Conservation (phyloP, 1,284 basidiomycete species). For the Sporisorium exsertum region DNA sequence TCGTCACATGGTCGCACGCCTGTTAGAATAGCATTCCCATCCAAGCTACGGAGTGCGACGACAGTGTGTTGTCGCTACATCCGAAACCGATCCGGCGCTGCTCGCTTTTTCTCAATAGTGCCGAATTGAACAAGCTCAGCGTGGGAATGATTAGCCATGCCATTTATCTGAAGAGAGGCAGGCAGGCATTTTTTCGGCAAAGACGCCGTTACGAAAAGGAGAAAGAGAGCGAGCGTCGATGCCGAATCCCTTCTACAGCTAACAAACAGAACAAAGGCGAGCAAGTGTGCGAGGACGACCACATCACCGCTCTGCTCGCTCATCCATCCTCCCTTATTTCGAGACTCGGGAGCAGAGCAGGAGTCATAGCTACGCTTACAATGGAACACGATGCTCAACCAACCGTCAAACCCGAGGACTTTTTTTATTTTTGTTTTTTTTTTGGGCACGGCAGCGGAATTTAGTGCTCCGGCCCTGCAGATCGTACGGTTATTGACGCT, state of each 20-base stretch:
- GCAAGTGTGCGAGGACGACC: not conserved
- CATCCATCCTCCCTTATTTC: not conserved
- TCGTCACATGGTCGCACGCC: not conserved
- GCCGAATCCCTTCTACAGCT: not conserved
- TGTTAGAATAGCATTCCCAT: not conserved
- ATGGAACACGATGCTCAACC: not conserved
- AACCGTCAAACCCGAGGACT: slow-evolving; percentile 10
- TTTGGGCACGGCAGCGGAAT: not conserved
- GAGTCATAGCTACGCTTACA: not conserved
- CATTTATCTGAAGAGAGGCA: not conserved
- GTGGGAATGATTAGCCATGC: not conserved
- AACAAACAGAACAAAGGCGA: not conserved
- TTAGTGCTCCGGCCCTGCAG: slow-evolving; percentile 14
- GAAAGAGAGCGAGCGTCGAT: not conserved
- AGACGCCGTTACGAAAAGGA: not conserved
- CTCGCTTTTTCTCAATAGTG: not conserved
- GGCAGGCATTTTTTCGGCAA: not conserved
- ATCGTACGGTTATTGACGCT: slow-evolving; percentile 37
- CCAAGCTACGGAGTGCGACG: slow-evolving; percentile 17
- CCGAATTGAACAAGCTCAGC: slow-evolving; percentile 1
- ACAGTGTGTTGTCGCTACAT: not conserved
- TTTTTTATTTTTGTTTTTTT: not conserved
- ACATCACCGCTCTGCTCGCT: not conserved
- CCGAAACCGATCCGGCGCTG: not conserved
- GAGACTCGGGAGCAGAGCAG: not conserved